Percentiles rank a stretch among this genome's conserved stretches.
phyloP scores from a whole-genome alignment of 2,329 filamentous ascomycete species.

The Fusarium nisikadoi region DNA sequence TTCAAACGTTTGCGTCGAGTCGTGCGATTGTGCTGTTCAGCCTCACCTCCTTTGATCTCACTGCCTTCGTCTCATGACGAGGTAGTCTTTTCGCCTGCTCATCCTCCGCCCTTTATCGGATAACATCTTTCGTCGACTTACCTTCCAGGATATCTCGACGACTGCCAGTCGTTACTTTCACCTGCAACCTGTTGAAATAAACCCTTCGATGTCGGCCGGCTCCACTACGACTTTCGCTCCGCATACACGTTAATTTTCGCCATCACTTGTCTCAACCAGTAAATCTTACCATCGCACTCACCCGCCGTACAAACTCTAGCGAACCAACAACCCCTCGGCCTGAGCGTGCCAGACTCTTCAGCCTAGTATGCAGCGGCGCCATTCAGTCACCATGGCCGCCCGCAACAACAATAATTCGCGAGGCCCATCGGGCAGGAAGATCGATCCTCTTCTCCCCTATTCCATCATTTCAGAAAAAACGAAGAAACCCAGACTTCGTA shows the following conservation, averaged over 20 bases:
- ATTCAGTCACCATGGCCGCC: slow-evolving; percentile 49
- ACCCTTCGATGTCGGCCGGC: slow-evolving; percentile 44
- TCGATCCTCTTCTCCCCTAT: slow-evolving; percentile 50
- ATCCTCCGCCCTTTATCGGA: slow-evolving; percentile 34
- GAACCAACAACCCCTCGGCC: slow-evolving; percentile 21
- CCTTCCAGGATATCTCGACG: slow-evolving; percentile 42
- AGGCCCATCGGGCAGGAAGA: slow-evolving; percentile 45
- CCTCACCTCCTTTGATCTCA: slow-evolving; percentile 26
- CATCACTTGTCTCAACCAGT: slow-evolving; percentile 9
- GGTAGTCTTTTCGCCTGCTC: slow-evolving; percentile 32
- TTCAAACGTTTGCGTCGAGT: slow-evolving; percentile 35
- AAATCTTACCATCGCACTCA: slow-evolving; percentile 24
- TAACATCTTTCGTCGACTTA: slow-evolving; percentile 44
- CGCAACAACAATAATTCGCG: slow-evolving; percentile 51
- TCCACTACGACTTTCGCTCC: slow-evolving; percentile 41
- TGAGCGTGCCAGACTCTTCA: slow-evolving; percentile 36
- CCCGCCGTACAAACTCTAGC: slow-evolving; percentile 8
- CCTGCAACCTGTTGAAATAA: slow-evolving; percentile 36
- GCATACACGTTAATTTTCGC: slow-evolving; percentile 35
- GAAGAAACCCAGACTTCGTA: slow-evolving; percentile 50
- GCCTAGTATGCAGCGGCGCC: slow-evolving; percentile 46
- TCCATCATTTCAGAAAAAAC: slow-evolving; percentile 49
- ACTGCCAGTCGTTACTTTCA: slow-evolving; percentile 46
- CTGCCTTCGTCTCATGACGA: slow-evolving; percentile 41
- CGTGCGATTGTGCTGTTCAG: slow-evolving; percentile 28